A percentile compares a stretch with the other conserved stretches of the same genome.
Evolutionary conservation across 768 basidiomycete species (phyloP).

Genomic region (Suillus fuscotomentosus): DNA sequence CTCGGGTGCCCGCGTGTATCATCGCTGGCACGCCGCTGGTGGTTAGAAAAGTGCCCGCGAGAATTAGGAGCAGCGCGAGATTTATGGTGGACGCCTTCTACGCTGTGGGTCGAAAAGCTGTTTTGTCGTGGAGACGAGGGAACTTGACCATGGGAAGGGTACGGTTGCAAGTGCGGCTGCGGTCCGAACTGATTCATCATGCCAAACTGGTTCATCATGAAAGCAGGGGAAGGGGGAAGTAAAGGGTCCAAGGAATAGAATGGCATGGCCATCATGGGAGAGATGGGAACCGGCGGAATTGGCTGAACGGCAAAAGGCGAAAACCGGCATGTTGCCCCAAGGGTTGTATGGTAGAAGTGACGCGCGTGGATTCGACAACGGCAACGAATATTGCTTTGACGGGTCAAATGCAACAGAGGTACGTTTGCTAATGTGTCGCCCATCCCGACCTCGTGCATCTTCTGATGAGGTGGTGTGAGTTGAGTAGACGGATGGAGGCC

Average conservation of each 20-base stretch:
- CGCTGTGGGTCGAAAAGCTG: constrained; percentile 23
- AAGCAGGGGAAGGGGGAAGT: constrained; percentile 71
- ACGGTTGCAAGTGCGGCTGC: constrained; percentile 34
- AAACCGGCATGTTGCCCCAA: constrained; percentile 21
- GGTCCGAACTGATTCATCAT: constrained; percentile 50
- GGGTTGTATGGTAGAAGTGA: constrained; percentile 26
- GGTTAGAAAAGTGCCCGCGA: constrained; percentile 9
- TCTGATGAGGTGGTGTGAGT: constrained; percentile 56
- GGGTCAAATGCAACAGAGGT: constrained; percentile 38
- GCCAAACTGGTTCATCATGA: constrained; percentile 64
- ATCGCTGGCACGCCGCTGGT: constrained; percentile 32
- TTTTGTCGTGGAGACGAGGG: constrained; percentile 24
- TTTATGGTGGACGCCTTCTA: constrained; percentile 18
- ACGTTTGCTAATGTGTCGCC: constrained; percentile 37
- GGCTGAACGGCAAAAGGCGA: constrained; percentile 29
- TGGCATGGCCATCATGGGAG: constrained; percentile 36
- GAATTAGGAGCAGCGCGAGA: constrained; percentile 20
- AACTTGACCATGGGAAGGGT: constrained; percentile 30
- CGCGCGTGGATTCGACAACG: constrained; percentile 18
- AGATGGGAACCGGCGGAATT: constrained; percentile 35
- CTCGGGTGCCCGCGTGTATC: constrained; percentile 19
- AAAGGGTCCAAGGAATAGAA: constrained; percentile 59
- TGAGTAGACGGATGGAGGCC: constrained; percentile 58
- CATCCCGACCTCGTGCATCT: constrained; percentile 44
- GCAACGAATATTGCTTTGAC: constrained; percentile 27